phyloP scores from a whole-genome alignment of 345 rosid genomes.

The Populus alba region DNA sequence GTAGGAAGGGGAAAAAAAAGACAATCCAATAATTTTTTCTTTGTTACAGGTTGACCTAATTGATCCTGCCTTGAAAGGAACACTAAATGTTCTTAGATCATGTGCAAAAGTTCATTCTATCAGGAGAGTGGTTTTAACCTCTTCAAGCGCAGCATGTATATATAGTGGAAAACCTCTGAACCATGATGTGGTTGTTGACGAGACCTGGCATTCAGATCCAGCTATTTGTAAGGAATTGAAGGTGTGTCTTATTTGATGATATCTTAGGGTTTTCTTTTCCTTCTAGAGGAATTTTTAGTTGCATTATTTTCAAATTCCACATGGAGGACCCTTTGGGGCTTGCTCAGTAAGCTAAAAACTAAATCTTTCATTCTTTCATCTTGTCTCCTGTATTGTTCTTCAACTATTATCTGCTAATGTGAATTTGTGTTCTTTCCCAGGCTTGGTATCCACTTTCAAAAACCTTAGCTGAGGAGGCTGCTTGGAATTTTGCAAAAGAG shows the following conservation, averaged over 20 bases:
- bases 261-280: neutral
- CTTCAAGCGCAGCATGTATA: neutral
- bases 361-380: neutral
- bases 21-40: no score
- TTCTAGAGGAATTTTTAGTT: neutral
- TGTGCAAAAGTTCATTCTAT: neutral
- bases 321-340: no score
- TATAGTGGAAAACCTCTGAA: neutral
- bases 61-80: slow-evolving; percentile 11
- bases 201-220: no score
- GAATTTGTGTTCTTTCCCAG: neutral
- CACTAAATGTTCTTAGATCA: slow-evolving; percentile 8
- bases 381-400: neutral
- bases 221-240: neutral
- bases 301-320: no score
- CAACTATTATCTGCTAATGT: neutral
- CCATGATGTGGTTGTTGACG: slow-evolving; percentile 5
- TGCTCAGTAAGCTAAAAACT: no score
- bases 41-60: neutral
- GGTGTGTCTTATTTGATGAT: neutral
- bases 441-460: slow-evolving; percentile 4
- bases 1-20: neutral
- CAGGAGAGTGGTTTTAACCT: slow-evolving; percentile 11
- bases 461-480: slow-evolving; percentile 19
- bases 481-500: slow-evolving; percentile 20